Evolutionary conservation across 1,284 basidiomycete genomes (phyloP), one percentile per base, ranked within the genome.

Genomic region (Malassezia equina): DNA sequence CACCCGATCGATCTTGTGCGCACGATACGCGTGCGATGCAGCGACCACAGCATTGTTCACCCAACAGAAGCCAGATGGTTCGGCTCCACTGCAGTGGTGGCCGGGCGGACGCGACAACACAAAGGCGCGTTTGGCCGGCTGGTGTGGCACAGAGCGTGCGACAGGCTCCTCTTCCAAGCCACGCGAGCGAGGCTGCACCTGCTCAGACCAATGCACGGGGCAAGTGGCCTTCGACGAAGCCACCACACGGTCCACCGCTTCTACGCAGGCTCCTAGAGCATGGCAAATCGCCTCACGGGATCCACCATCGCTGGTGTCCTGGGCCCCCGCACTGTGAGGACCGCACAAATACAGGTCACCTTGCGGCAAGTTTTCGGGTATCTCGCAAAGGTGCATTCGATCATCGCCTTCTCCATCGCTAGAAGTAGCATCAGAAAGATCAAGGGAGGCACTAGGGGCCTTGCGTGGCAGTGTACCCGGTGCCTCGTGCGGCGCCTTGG

Each of bases 31-130:
- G 72, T 95, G 88, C 17, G 90, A 86, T 23, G 90, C 88, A 0
- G 82, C 90, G 3, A 96, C 82, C 1, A 85, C 83, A 0, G 91
- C 87, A 67, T 96, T 96, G 71, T 96, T 95, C 34, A 94, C 81
- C 69, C 93, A 89, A 76, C 89, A 96, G 75, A 74, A 81, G 62
- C 91, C 93, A 7, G 84, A 85, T 0, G 91, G 91, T 0, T 60
- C 52, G 9, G 62, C 61, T 7, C 67, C 63, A 28, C 60, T 61
- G 47, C 73, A 75, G 61, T 75, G 73, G 51, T 75, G 73, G 3
- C 73, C 73, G 1, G 73, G 73, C 11, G 73, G 73, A 12, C 73
- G 58, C 12, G 63, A 60, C 7, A 73, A 63, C 2, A 75, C 72
- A 51, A 75, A 73, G 4, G 71, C 66, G 7, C 69, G 55, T 36